Base-by-base conservation (phyloP, 345 rosid species). In the Fremontodendron californicum region DNA sequence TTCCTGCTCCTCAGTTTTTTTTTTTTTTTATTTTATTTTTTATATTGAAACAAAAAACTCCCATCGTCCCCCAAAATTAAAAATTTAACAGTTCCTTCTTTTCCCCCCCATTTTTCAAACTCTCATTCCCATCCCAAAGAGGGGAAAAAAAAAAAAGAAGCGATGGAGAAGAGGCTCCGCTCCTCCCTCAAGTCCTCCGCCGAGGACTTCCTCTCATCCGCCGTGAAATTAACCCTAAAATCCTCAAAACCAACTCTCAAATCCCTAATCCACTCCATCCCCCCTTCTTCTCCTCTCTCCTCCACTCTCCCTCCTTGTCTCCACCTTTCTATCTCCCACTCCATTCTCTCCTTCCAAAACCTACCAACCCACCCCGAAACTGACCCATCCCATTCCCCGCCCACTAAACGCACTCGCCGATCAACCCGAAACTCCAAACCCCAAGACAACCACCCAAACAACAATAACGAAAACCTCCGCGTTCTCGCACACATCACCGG, bases 121-220 rank as follows among this genome's bases (percentile, higher is more conserved):
- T 62, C 13, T 57, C 31, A 51, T 1, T 33, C 35, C 45, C 23
- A 40, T 51, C 73, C 27, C n/a, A 39, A 76, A 71, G 23, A 0
- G 27, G 3, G 25, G 15, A 23, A 11, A 40, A 45, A 16, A 18
- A 7, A 27, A 43, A 25, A n/a, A n/a, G 4, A 9, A 15, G 27
- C 74, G 0, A 89, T 92, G 97, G 94, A 92, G 89, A 93, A 91
- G 85, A 82, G 88, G 39, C 93, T 90, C 25, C 89, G 96, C 6
- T 86, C 94, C 1, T 84, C 90, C 57, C 93, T 93, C 64, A 83
- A 82, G 54, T 88, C 93, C 71, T 89, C 97, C 2, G 88, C 97
- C 13, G 89, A 88, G 4, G 97, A 91, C 27, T 91, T 93, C 87
- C 81, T 93, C 71, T 80, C 89, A 61, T 57, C 87, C 57, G 91